Percentiles rank a stretch among this genome's conserved stretches.
phyloP scores from a whole-genome alignment of 169 alveolate species.

The Cryptosporidium sp. region DNA sequence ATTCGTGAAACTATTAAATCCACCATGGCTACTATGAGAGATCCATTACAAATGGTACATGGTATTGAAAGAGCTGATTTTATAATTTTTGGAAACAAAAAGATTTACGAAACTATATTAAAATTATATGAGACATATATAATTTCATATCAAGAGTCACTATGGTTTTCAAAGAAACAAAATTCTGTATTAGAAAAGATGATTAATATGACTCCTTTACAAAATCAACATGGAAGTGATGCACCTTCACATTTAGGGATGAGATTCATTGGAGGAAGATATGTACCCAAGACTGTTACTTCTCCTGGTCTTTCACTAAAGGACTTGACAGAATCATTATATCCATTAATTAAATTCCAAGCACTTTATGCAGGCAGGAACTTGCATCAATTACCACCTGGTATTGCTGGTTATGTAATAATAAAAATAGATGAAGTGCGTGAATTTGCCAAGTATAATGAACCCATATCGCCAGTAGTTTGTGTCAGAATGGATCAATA shows the following conservation, averaged over 20 bases:
- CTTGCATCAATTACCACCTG: constrained; percentile 73
- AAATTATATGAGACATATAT: constrained; percentile 64
- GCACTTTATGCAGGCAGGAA: constrained; percentile 75
- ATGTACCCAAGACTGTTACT: constrained; percentile 72
- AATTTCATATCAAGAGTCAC: constrained; percentile 62
- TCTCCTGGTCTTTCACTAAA: constrained; percentile 69
- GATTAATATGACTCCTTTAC: constrained; percentile 73
- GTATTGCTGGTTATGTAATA: constrained; percentile 73
- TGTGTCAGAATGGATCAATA: constrained; percentile 74
- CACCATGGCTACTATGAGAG: constrained; percentile 69
- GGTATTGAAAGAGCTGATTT: constrained; percentile 76
- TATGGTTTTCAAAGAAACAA: constrained; percentile 71
- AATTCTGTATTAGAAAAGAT: constrained; percentile 66
- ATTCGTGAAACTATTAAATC: constrained; percentile 73
- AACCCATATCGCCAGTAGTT: constrained; percentile 71
- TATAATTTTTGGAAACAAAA: constrained; percentile 64
- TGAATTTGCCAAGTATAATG: constrained; percentile 69
- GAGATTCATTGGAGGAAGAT: constrained; percentile 75
- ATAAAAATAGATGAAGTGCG: constrained; percentile 74
- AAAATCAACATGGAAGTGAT: constrained; percentile 74
- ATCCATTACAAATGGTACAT: constrained; percentile 72
- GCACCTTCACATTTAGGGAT: constrained; percentile 73
- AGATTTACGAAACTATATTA: constrained; percentile 48
- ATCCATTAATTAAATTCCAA: constrained; percentile 75
- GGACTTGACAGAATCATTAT: constrained; percentile 64